Evolutionary conservation across 2,329 filamentous ascomycete species (phyloP).

Genomic region (Cladosporium sp.): DNA sequence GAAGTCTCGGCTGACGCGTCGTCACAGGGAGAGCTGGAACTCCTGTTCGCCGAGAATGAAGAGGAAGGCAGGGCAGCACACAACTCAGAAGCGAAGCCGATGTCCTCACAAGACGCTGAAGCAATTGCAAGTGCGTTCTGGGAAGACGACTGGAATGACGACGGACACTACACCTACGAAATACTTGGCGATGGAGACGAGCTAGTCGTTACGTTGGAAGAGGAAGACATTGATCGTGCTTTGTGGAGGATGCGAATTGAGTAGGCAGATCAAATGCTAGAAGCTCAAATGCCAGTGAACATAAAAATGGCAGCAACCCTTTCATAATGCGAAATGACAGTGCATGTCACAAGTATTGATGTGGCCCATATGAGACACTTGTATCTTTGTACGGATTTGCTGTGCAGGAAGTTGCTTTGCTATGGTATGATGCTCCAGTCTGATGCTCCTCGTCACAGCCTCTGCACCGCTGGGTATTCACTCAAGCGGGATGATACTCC

Average conservation of each 20-base stretch:
- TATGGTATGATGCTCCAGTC: too few species aligned
- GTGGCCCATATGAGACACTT: too few species aligned
- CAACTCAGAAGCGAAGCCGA: not conserved
- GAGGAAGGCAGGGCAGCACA: not conserved
- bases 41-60: not conserved
- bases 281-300: too few species aligned
- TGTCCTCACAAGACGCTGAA: not conserved
- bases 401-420: too few species aligned
- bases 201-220: not conserved
- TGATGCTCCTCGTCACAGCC: too few species aligned
- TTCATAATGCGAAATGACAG: too few species aligned
- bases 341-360: too few species aligned
- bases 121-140: not conserved
- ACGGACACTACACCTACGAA: not conserved
- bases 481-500: too few species aligned
- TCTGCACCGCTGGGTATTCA: too few species aligned
- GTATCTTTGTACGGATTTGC: too few species aligned
- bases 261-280: not conserved
- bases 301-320: too few species aligned
- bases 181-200: not conserved
- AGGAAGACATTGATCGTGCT: not conserved
- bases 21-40: not conserved
- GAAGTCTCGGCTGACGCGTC: too few species aligned
- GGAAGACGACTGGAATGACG: not conserved
- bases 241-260: slow-evolving; percentile 5